A percentile compares a stretch with the other conserved stretches of the same genome.
phyloP scores from a whole-genome alignment of 2,329 filamentous ascomycete genomes.

The Alternaria brassicicola region DNA sequence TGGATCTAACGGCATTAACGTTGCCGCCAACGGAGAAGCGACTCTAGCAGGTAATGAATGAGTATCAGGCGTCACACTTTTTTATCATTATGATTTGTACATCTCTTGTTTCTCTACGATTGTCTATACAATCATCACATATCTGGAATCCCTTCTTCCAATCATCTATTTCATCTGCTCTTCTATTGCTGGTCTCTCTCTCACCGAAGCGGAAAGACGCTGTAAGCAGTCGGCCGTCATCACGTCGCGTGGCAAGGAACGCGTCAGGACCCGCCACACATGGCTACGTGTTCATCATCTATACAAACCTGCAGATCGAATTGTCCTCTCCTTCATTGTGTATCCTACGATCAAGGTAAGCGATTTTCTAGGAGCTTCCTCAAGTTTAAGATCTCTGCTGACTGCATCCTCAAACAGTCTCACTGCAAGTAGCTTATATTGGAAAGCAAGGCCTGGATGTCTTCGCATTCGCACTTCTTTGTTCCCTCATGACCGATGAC shows the following conservation, averaged over 20 bases:
- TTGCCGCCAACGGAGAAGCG: constrained; percentile 34
- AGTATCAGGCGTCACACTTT: not conserved
- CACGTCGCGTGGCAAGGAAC: not conserved
- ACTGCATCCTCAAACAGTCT: not conserved
- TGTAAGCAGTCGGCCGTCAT: not conserved
- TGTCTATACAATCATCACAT: not conserved
- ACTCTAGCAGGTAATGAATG: constrained; percentile 31
- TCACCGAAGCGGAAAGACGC: not conserved
- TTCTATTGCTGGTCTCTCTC: not conserved
- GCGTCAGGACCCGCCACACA: not conserved
- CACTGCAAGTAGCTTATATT: not conserved
- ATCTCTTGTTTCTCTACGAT: not conserved
- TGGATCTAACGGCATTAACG: constrained; percentile 40
- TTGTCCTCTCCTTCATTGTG: not conserved
- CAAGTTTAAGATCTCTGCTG: not conserved
- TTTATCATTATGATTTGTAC: not conserved
- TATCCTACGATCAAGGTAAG: not conserved
- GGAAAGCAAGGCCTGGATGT: not conserved
- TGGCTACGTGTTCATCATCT: too few species aligned
- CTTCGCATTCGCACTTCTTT: not conserved
- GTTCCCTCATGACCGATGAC: not conserved
- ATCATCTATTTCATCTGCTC: not conserved
- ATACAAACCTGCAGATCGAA: not conserved
- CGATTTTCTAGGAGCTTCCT: not conserved
- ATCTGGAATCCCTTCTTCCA: not conserved